Conservation (phyloP, 257 asterid genomes). For the Lycium barbarum region DNA sequence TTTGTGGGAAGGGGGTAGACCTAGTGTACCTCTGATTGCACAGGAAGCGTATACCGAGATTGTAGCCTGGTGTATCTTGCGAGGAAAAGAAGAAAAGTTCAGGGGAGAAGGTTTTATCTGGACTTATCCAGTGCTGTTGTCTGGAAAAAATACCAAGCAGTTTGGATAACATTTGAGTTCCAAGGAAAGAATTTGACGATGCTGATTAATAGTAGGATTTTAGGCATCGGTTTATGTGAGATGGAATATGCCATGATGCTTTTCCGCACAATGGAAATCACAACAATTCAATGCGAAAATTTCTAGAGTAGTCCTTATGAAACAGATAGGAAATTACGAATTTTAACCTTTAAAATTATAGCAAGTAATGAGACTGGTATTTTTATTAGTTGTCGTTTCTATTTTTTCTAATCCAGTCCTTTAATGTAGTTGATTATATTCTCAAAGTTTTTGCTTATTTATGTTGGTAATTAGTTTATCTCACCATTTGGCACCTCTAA, state of each 20-base stretch:
- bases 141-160: neutral
- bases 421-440: neutral
- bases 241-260: neutral
- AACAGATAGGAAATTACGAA: neutral
- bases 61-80: neutral
- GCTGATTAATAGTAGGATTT: neutral
- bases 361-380: neutral
- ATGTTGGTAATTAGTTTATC: neutral
- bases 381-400: neutral
- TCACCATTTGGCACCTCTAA: neutral
- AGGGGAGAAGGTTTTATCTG: neutral
- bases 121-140: neutral
- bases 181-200: neutral
- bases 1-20: neutral
- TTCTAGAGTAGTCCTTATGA: neutral
- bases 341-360: neutral
- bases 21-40: neutral
- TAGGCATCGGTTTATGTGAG: neutral
- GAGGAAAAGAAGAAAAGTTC: neutral
- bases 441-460: neutral
- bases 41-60: neutral
- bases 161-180: neutral
- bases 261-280: neutral
- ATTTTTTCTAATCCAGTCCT: neutral
- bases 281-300: neutral